A percentile compares a stretch with the other conserved stretches of the same genome.
phyloP scores from a whole-genome alignment of 176 grass and related monocot genomes.

The Elymus sibiricus region DNA sequence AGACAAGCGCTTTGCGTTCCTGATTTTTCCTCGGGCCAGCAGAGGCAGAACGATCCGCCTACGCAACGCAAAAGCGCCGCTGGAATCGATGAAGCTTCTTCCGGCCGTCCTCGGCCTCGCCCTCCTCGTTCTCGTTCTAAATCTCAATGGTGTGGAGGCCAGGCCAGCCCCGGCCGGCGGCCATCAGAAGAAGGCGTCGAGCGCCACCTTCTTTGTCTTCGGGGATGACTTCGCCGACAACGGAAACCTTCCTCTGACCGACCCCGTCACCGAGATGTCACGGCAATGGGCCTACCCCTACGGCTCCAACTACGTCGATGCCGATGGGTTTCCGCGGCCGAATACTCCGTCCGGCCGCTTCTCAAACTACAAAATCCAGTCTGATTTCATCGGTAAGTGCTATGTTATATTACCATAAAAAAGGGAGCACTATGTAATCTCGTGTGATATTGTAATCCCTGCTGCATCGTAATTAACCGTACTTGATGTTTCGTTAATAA shows the following conservation, averaged over 20 bases:
- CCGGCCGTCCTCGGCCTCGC: neutral
- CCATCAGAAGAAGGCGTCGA: no score
- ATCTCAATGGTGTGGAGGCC: no score
- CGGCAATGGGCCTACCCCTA: conserved; percentile 25
- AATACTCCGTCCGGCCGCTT: conserved; percentile 17
- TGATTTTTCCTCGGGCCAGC: neutral
- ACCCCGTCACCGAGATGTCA: no score
- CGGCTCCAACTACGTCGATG: neutral
- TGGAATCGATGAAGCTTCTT: neutral
- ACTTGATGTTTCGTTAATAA: neutral
- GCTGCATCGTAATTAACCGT: neutral
- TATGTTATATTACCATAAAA: no score
- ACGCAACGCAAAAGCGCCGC: no score
- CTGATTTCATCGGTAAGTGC: conserved; percentile 23
- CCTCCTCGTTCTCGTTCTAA: neutral
- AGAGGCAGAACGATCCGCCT: neutral
- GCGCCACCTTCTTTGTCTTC: no score
- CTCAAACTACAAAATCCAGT: conserved; percentile 19
- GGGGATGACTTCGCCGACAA: no score
- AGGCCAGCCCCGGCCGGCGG: no score
- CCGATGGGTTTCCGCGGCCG: neutral
- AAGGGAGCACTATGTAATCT: no score
- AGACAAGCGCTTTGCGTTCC: neutral
- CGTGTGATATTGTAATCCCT: no score
- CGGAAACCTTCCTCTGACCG: no score